A percentile compares a stretch with the other conserved stretches of the same genome.
Conservation (phyloP, 352 stramenopile genomes). For the Phytophthora rubi region DNA sequence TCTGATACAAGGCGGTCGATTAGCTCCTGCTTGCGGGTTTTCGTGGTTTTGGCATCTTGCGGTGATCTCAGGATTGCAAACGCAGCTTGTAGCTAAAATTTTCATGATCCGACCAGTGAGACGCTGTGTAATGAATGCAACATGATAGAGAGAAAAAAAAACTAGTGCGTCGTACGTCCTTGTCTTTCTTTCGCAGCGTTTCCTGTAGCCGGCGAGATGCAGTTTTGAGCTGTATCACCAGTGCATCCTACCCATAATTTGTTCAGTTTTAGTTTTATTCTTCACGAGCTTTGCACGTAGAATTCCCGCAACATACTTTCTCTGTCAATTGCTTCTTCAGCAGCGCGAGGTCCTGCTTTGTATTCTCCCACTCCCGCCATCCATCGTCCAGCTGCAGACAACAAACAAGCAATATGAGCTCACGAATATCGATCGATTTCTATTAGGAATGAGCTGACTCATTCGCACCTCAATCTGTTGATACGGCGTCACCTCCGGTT, state of each 20-base stretch:
- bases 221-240: conserved; percentile 69
- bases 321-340: conserved; percentile 54
- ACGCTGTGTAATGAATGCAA: too few relatives aligned
- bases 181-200: conserved; percentile 68
- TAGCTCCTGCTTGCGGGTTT: conserved; percentile 64
- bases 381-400: conserved; percentile 53
- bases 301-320: conserved; percentile 24
- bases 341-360: conserved; percentile 55
- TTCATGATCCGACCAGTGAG: neutral
- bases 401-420: neutral
- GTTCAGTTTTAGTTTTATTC: neutral
- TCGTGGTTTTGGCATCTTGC: conserved; percentile 69
- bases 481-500: conserved; percentile 32
- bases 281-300: too few relatives aligned
- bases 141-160: neutral
- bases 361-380: conserved; percentile 60
- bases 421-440: neutral
- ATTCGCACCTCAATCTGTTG: conserved; percentile 36
- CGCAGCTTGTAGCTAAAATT: conserved; percentile 61
- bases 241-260: conserved; percentile 42
- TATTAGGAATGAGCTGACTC: neutral
- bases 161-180: conserved; percentile 41
- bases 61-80: conserved; percentile 64
- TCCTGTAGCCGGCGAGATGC: conserved; percentile 60
- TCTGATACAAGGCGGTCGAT: conserved; percentile 68